Evolutionary conservation across 805 yeast genomes (phyloP).

Genomic region (Starmerella apicola): DNA sequence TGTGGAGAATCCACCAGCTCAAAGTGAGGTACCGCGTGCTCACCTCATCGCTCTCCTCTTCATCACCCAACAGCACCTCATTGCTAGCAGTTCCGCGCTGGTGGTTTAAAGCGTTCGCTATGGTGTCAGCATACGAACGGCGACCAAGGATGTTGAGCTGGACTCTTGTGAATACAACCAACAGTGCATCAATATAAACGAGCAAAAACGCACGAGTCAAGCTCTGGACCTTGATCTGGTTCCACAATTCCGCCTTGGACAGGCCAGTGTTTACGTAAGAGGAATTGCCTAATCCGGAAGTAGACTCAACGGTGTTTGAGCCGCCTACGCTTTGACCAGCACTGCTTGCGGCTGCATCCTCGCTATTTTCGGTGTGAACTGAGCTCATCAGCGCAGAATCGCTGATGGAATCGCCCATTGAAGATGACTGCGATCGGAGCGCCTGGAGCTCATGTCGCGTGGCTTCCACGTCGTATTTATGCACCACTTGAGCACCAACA

Average conservation of each 20-base stretch:
- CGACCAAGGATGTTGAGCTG: slow-evolving; percentile 85
- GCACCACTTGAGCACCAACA: slow-evolving; percentile 50
- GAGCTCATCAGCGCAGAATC: slow-evolving; percentile 1
- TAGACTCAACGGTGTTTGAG: background rate
- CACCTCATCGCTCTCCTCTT: slow-evolving; percentile 28
- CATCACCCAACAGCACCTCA: slow-evolving; percentile 21
- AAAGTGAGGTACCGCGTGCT: slow-evolving; percentile 73
- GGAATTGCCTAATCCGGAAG: background rate
- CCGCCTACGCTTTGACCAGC: no score
- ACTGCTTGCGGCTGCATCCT: background rate
- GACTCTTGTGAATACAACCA: slow-evolving; percentile 67
- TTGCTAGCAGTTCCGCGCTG: slow-evolving; percentile 13
- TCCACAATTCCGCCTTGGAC: slow-evolving; percentile 64
- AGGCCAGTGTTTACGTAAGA: slow-evolving; percentile 29
- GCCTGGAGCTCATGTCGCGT: slow-evolving; percentile 58
- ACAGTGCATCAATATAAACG: slow-evolving; percentile 52
- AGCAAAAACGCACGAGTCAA: slow-evolving; percentile 61
- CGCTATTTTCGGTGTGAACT: background rate
- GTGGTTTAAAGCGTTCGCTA: slow-evolving; percentile 49
- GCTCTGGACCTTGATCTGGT: slow-evolving; percentile 61
- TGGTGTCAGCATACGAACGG: slow-evolving; percentile 68
- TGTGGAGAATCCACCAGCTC: slow-evolving; percentile 88
- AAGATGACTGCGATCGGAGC: slow-evolving; percentile 41
- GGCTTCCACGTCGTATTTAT: slow-evolving; percentile 54
- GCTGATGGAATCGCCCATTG: no score